Evolutionary conservation across 31 red algal species (phyloP).

Genomic region (Porphyra umbilicalis): DNA sequence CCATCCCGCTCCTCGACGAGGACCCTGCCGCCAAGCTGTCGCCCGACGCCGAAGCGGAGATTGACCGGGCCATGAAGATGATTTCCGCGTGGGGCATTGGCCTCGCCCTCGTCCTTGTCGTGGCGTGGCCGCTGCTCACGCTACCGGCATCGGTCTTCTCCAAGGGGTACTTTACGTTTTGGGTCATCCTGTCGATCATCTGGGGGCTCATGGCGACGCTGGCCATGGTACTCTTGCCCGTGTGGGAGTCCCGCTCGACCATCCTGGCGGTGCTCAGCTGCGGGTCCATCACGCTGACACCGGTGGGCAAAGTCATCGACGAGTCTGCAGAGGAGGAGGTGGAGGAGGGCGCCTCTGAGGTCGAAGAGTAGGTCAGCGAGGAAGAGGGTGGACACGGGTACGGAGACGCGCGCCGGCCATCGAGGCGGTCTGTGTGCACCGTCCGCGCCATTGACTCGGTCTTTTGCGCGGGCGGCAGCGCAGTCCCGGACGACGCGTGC

Average conservation of each 20-base stretch:
- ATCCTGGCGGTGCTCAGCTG: background rate
- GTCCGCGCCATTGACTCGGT: no score
- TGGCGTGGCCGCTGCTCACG: conserved; percentile 67
- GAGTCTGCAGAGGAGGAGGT: no score
- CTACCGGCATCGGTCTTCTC: conserved; percentile 51
- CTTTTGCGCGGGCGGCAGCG: no score
- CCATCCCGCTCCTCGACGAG: conserved; percentile 61
- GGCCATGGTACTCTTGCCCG: conserved; percentile 57
- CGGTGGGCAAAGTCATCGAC: no score
- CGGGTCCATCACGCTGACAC: background rate
- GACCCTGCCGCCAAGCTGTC: conserved; percentile 35
- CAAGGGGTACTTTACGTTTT: conserved; percentile 83
- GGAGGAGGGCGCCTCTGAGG: no score
- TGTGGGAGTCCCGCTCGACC: conserved; percentile 22
- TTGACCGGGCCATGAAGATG: conserved; percentile 27
- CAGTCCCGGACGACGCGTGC: no score
- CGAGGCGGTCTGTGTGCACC: no score
- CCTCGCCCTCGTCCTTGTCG: conserved; percentile 42
- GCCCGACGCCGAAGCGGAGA: conserved; percentile 35
- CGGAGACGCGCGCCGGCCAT: no score
- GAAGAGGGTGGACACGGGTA: no score
- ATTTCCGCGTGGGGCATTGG: conserved; percentile 50
- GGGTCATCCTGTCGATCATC: conserved; percentile 74
- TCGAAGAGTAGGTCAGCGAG: no score
- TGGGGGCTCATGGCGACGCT: conserved; percentile 58